Evolutionary conservation across 2,329 filamentous ascomycete genomes (phyloP), one percentile per base, ranked within the genome.

Genomic region (Cryoendolithus antarcticus): DNA sequence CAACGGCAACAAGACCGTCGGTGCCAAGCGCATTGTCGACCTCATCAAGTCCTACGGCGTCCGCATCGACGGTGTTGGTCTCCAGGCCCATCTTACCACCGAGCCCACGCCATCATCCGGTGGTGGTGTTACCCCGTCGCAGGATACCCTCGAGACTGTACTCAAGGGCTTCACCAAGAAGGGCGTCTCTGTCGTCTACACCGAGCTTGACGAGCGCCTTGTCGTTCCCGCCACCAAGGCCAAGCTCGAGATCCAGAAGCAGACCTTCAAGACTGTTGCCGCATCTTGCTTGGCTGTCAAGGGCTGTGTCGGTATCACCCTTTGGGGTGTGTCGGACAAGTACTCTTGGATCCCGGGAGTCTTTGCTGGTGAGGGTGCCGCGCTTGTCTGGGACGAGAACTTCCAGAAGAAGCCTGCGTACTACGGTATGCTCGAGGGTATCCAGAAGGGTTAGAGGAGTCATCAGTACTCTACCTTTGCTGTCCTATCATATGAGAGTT

Each of bases 201-300:
- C 75, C 2, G 76, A 80, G 60, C 64, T 80, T 11, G 79, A 83
- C 50, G 79, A 82, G 48, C 49, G 56, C 27, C 48, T 59, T 21
- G 45, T 34, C 24, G 50, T 51, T 1, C 57, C 58, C 2, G 48
- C 49, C 3, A 56, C 50, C 2, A 42, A 47, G 2, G 43, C 45
- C 1, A 51, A 50, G 9, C 40, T 55, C 10, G 38, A 46, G 7
- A 51, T 54, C 7, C 72, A 77, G 56, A 66, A 64, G 1, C 51
- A 54, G 24, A 66, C 68, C 27, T 76, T 70, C 41, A 64, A 56
- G 9, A 47, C 54, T 10, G 46, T 55, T 2, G 56, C 59, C 1
- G 48, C 51, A 9, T 57, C 59, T 31, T 65, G 62, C 47, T 48
- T 58, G 19, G 57, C 60, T 32, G 53, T 53, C 38, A 43, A 56